These are phyloP conservation scores for Podila verticillata DNA, from an alignment of 192 early-diverging fungal species.

Conservation along the genomic window DNA sequence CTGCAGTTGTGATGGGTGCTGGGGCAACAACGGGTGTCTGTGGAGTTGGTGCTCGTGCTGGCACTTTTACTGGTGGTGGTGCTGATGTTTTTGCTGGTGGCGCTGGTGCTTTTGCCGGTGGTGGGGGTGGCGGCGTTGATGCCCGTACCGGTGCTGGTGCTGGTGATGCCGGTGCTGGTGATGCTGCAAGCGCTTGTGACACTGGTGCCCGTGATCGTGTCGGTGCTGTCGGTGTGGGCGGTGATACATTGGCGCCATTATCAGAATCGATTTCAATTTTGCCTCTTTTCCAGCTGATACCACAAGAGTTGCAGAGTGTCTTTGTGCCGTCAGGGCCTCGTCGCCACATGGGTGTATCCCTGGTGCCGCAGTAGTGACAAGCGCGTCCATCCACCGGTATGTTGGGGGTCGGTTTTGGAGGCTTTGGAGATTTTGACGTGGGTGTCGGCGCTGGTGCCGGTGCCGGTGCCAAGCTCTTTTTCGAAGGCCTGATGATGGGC, in stretches of 20 bases:
- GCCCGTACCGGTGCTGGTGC: not conserved
- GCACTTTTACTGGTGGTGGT: not conserved
- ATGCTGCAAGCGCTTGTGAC: not conserved
- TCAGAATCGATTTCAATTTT: slow-evolving; percentile 59
- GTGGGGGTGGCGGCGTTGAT: not conserved
- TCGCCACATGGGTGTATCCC: slow-evolving; percentile 79
- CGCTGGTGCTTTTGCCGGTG: not conserved
- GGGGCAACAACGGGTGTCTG: not conserved
- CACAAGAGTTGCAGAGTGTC: slow-evolving; percentile 81
- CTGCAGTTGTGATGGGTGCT: slow-evolving; percentile 21
- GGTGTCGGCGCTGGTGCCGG: not conserved
- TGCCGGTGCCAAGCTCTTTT: not conserved
- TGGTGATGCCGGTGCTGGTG: not conserved
- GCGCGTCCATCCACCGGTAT: not conserved
- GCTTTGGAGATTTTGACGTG: not conserved
- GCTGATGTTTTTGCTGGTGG: not conserved
- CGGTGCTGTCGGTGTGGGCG: not conserved
- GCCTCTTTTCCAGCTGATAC: slow-evolving; percentile 80
- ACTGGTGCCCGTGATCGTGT: not conserved
- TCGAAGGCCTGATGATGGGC: not conserved
- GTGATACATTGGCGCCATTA: not conserved
- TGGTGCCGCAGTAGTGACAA: slow-evolving; percentile 71
- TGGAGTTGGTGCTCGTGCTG: not conserved
- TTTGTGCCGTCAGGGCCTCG: slow-evolving; percentile 75
- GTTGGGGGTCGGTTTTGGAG: not conserved